Evolutionary conservation across 2,329 filamentous ascomycete species (phyloP), one percentile per base, ranked within the genome.

Genomic region (Ilyonectria sp.): DNA sequence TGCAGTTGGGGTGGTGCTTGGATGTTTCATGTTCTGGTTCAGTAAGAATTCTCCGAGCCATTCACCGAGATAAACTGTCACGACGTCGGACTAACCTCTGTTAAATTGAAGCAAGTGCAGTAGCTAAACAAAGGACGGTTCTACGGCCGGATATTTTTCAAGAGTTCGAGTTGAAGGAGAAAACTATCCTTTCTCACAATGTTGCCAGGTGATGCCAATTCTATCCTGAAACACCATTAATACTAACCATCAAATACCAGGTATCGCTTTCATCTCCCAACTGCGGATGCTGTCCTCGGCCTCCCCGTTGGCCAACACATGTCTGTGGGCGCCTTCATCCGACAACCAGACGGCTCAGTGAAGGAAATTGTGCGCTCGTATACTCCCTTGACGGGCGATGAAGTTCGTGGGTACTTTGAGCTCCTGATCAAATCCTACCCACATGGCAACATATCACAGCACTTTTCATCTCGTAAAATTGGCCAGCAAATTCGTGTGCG

Each of bases 281-380:
- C 86, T 52, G 84, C 91, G 21, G 91, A 86, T 75, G 89, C 93
- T 73, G 93, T 97, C 80, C 93, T 98, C 76, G 95, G 95, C 78
- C 92, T 98, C 40, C 95, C 95, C 71, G 97, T 98, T 84, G 95
- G 95, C 79, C 95, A 98, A 85, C 95, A 98, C 86, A 97, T 98
- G 84, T 97, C 95, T 67, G 93, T 98, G 78, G 93, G 92, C 72
- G 95, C 94, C 63, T 89, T 87, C 59, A 88, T 94, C 68, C 76
- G 82, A 44, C 88, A 91, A 76, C 81, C 84, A 59, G 90, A 93
- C 75, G 94, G 93, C 78, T 86, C 87, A 74, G 85, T 85, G 70
- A 95, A 95, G 83, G 93, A 96, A 78, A 91, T 97, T 69, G 90
- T 95, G 56, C 93, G 94, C 76, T 95, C 93, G 26, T 97, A 97